Evolutionary conservation across 495 filamentous ascomycete genomes (phyloP), one percentile per base, ranked within the genome.

Genomic region (Penicillium arizonense): DNA sequence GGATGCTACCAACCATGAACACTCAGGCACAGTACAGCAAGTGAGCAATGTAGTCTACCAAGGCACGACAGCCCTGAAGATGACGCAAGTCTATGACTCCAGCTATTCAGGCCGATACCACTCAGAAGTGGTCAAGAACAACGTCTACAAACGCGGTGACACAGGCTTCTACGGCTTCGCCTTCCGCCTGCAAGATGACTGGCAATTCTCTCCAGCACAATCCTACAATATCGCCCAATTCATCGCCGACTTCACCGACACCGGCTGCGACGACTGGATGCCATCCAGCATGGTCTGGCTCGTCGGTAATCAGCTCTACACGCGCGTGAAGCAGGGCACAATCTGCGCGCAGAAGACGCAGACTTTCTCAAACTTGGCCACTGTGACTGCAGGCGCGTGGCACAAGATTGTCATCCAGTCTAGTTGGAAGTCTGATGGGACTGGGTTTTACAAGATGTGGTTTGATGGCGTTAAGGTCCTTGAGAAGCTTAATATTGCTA

Each of bases 151-250:
- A 41, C 73, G 69, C 37, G 78, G 77, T 34, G 73, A 82, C 45
- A 69, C 65, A 8, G 77, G 74, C 1, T 80, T 77, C 65, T 83
- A 83, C 63, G 79, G 80, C 9, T 83, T 83, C 56, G 65, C 67
- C 3, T 83, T 83, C 68, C 72, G 75, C 7, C 71, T 83, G 5
- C 66, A 73, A 44, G 54, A 75, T 3, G 32, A 65, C 58, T 83
- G 80, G 80, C 62, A 82, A 50, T 77, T 77, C 57, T 47, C 50
- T 23, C 71, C 73, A 18, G 65, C 70, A 0, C 78, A 82, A 58
- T 65, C 55, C 23, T 83, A 75, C 62, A 80, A 82, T 57, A 49
- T 82, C 39, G 78, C 74, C 0, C 80, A 83, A 53, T 83, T 81
- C 63, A 83, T 83, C 56, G 77, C 77, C 49, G 69, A 81, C 53